Evolutionary conservation across 768 basidiomycete species (phyloP), one percentile per base, ranked within the genome.

Genomic region (Mycena rosella): DNA sequence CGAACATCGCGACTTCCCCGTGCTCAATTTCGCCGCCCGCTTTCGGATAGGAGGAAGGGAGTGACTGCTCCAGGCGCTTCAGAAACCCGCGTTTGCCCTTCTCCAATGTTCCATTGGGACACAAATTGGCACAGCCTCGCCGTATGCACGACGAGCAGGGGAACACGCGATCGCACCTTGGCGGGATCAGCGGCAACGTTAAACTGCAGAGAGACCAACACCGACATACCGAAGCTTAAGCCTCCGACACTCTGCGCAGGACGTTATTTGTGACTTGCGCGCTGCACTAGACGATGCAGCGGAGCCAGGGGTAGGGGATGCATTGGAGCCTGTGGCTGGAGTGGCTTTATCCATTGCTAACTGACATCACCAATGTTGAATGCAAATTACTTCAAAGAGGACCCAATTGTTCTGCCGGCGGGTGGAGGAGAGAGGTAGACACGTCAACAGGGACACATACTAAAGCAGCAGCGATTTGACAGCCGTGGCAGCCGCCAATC

Each of bases 141-240:
- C 82, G 72, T 15, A 82, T 76, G 68, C 83, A 84, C 5, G 82
- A 79, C 32, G 80, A 75, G 61, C 83, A 84, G 20, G 83, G 83
- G 52, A 84, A 80, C 34, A 70, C 45, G 36, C 83, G 76, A 61
- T 83, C 80, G 63, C 83, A 84, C 34, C 72, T 71, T 26, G n/a
- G n/a, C 40, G 30, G 38, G 27, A 42, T 42, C 42, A 56, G 18
- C 9, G n/a, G n/a, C n/a, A n/a, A n/a, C n/a, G 24, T 49, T 32
- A 2, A 1, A 29, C 27, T 29, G 24, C 17, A 32, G 14, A 36
- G 20, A 27, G n/a, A 36, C 27, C 49, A 59, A 27, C 20, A 14
- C 4, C 13, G 30, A 56, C 67, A 47, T 22, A 73, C 70, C 79
- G 81, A 24, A 84, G 72, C 70, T 84, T 84, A 13, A 82, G 80